Evolutionary conservation across 2,329 filamentous ascomycete species (phyloP).

Genomic region (Pseudogymnoascus sp.): DNA sequence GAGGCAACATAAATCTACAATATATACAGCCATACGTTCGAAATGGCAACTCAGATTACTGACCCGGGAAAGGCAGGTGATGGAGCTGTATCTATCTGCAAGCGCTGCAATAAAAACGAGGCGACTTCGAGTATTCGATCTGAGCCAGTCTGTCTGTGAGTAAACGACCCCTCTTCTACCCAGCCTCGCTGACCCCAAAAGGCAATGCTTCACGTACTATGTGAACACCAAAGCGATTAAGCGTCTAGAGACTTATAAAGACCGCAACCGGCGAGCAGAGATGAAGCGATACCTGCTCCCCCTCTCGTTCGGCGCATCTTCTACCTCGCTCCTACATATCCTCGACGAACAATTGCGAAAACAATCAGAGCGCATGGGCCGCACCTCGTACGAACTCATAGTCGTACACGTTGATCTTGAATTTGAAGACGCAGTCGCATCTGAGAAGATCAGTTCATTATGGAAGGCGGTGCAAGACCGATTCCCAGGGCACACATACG

Average conservation of each 20-base stretch:
- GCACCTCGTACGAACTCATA: constrained; percentile 59
- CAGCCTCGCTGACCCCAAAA: constrained; percentile 28
- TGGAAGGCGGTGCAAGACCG: constrained; percentile 36
- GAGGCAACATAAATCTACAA: background rate
- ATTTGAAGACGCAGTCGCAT: constrained; percentile 21
- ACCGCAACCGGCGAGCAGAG: constrained; percentile 34
- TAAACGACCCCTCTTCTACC: constrained; percentile 4
- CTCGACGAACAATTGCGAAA: constrained; percentile 61
- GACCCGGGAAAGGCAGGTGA: background rate
- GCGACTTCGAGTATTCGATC: constrained; percentile 26
- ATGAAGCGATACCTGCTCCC: constrained; percentile 58
- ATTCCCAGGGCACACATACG: constrained; percentile 61
- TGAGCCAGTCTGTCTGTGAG: constrained; percentile 27
- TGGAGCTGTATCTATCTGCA: constrained; percentile 17
- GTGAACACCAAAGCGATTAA: constrained; percentile 72
- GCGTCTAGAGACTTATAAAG: constrained; percentile 60
- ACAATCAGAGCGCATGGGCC: constrained; percentile 56
- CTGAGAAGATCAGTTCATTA: background rate
- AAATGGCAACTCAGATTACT: background rate
- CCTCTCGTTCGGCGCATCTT: constrained; percentile 76
- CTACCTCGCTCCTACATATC: constrained; percentile 66
- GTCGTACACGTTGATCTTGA: constrained; percentile 41
- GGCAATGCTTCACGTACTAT: constrained; percentile 71
- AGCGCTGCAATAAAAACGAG: constrained; percentile 22
- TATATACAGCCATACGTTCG: background rate